Evolutionary conservation across 306 rosid genomes (phyloP), one percentile per base, ranked within the genome.

Genomic region (Lithocarpus polystachyus): DNA sequence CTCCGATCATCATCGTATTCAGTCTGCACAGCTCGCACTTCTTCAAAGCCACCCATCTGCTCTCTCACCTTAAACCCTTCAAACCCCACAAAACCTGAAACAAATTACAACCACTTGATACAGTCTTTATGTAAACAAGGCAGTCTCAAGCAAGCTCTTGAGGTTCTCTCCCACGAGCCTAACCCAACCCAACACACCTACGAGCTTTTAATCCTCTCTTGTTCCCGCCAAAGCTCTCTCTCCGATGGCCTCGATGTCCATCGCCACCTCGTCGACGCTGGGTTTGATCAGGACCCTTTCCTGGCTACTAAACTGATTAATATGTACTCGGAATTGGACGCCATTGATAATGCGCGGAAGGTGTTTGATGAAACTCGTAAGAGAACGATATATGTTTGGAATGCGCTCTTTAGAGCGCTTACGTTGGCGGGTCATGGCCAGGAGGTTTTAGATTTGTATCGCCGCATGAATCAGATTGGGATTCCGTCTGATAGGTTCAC

Each of bases 351-450:
- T 75, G 97, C 93, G 56, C 82, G 91, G 72, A 57, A 89, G 85
- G 97, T 92, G 79, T 94, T 94, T 37, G 91, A 88, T 83, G 87
- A 82, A 87, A 89, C 93, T 70, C 88, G 14, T 20, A 81, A 88
- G 5, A 92, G 88, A 84, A 92, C 97, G 28, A 92, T 94, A 15
- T 94, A 86, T 87, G 96, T 94, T 20, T 92, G 98, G 97, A 92
- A 91, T 81, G 98, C 98, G 45, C 33, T 92, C 54, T 90, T 94
- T 14, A 87, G 91, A 56, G 97, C 92, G 1, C 84, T 94, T 76
- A 86, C 97, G 8, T 78, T 87, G 93, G 92, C 57, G 51, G 97
- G 97, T 68, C 83, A 22, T 75, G 98, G 98, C 14, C 76, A 80
- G 74, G 91, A 94, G 68, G 87, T 90, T 51, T 73, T 92, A 43